A percentile compares a stretch with the other conserved stretches of the same genome.
These are phyloP conservation scores for Cutaneotrichosporon spelunceum DNA, from an alignment of 1,284 basidiomycete species.

Conservation along the genomic window DNA sequence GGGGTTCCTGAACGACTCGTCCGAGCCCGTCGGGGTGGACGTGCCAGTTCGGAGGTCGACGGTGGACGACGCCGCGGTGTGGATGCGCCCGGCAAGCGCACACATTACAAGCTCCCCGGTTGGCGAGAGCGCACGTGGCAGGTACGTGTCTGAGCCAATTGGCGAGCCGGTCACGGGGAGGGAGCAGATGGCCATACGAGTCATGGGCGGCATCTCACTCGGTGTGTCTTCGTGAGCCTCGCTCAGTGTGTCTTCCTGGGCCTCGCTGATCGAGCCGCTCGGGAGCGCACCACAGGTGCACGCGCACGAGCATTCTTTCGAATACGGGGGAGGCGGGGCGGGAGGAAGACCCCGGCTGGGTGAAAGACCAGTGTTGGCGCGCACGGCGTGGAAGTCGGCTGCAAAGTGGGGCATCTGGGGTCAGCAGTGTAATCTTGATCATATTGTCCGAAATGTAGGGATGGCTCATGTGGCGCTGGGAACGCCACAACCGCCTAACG, in stretches of 20 bases:
- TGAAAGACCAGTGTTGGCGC: constrained; percentile 15
- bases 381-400: constrained; percentile 21
- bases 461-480: neutral
- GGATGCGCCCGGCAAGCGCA: neutral
- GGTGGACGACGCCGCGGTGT: neutral
- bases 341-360: constrained; percentile 13
- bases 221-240: neutral
- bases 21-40: neutral
- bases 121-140: neutral
- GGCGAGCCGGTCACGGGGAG: neutral
- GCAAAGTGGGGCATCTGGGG: constrained; percentile 21
- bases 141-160: neutral
- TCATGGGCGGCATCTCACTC: neutral
- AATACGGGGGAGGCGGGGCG: constrained; percentile 13
- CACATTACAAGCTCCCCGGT: neutral
- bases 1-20: neutral
- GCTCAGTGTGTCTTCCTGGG: neutral
- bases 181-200: neutral
- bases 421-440: neutral
- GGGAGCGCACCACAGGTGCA: constrained; percentile 17
- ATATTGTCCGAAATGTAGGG: neutral
- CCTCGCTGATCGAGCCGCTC: neutral
- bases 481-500: neutral
- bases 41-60: neutral
- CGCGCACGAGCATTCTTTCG: constrained; percentile 13